Evolutionary conservation across 768 basidiomycete species (phyloP), one percentile per base, ranked within the genome.

Genomic region (Exsudoporus frostii): DNA sequence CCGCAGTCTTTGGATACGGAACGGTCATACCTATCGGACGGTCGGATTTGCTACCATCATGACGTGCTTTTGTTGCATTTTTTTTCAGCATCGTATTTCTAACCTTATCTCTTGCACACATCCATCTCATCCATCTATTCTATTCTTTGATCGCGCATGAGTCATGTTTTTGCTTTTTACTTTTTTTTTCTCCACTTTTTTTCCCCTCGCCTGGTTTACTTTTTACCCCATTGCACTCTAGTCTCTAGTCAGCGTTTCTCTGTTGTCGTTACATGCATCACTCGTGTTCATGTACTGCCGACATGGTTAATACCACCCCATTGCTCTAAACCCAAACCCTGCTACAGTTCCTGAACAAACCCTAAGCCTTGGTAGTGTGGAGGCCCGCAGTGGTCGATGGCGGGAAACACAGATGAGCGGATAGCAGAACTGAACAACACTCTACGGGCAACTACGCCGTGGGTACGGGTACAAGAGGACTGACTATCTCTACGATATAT

Each of bases 21-120:
- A n/a, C n/a, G n/a, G n/a, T n/a, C n/a, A n/a, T n/a, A 24, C 3
- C 24, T 43, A n/a, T 32, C 36, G 50, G 53, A 59, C 20, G 53
- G 47, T 43, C 52, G 56, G 60, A 60, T 53, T 24, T 52, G 15
- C 20, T 30, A 9, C 27, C 34, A n/a, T 33, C 17, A 32, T 33
- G 36, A 42, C 41, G n/a, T 48, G 15, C 29, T 25, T 30, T 10
- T 30, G n/a, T 46, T 39, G 45, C 58, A 56, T 56, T 46, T 22
- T 6, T 19, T 19, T 57, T 34, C 38, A 49, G 60, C 60, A 60
- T 62, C 60, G 46, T 57, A 59, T 33, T 40, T 47, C 33, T 61
- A 59, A 59, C 42, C 4, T 59, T 59, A 61, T 57, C 41, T n/a
- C 20, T 48, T 56, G 29, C 29, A 20, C 49, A 56, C 49, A 56